Evolutionary conservation across 768 basidiomycete genomes (phyloP), one percentile per base, ranked within the genome.

Genomic region (Mycena capillaripes): DNA sequence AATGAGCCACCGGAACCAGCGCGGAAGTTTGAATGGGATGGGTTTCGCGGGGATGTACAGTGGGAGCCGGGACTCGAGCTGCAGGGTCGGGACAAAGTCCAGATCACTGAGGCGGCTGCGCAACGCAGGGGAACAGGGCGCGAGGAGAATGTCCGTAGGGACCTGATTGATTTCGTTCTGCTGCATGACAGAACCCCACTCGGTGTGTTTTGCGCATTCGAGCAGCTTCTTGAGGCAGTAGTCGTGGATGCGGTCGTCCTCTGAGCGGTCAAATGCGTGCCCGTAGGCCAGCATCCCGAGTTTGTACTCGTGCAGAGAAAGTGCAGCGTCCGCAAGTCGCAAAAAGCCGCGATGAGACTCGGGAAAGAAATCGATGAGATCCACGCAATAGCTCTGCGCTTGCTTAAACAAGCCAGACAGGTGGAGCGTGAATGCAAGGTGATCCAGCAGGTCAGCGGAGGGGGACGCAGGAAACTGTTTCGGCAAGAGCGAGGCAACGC

Each of bases 1-100:
- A 36, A 91, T 80, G 7, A 92, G 83, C 90, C 90, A 92, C 12
- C 90, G 84, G 77, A 91, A 91, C 79, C 89, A 91, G 9, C 90
- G 86, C 29, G 89, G 89, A 0, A 91, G 79, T 62, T 85, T 86
- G 71, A 81, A 83, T 50, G 74, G 50, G 23, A 64, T 25, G 7
- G 46, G 67, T 10, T 57, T 58, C 23, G 55, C 64, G 14, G 86
- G 86, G 52, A 89, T 78, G 72, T 72, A 84, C 19, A 88, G 62
- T 4, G 83, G 78, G 21, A 87, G 81, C 57, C 89, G 78, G 16
- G 88, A 72, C 38, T 83, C 82, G 32, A 89, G 72, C 62, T 80
- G 80, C 9, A 89, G 78, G 0, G 83, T 82, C 1, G 88, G 87
- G 0, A 77, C 72, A 11, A 81, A 62, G 6, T 77, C 78, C 19